Percentiles rank a stretch among this genome's conserved stretches.
These are phyloP conservation scores for Fistulina hepatica DNA, from an alignment of 1,284 basidiomycete species.

Conservation along the genomic window DNA sequence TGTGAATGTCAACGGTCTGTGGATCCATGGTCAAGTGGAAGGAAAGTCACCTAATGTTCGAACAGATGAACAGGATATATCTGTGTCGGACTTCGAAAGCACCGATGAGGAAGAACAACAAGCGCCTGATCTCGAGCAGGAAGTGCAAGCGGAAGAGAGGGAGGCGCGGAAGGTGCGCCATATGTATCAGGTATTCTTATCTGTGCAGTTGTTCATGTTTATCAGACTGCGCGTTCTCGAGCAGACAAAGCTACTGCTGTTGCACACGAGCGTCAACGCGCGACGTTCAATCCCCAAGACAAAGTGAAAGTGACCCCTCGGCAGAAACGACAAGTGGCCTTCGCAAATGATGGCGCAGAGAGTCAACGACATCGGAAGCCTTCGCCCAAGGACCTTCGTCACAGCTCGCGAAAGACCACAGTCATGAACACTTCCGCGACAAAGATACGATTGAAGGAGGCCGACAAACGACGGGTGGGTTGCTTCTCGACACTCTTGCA, in stretches of 20 bases:
- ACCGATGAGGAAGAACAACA: constrained; percentile 63
- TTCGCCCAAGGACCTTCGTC: constrained; percentile 32
- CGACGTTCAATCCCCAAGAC: constrained; percentile 50
- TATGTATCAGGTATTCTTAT: background rate
- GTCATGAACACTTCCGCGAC: constrained; percentile 55
- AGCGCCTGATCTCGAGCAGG: constrained; percentile 46
- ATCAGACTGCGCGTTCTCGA: constrained; percentile 41
- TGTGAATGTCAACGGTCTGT: constrained; percentile 43
- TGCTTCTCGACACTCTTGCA: background rate
- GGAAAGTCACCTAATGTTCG: constrained; percentile 7
- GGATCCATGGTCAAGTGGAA: background rate
- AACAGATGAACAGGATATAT: constrained; percentile 69
- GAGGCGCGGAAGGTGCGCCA: constrained; percentile 40
- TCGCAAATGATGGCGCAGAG: constrained; percentile 41
- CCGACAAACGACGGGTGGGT: constrained; percentile 49
- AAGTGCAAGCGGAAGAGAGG: constrained; percentile 50
- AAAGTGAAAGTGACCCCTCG: constrained; percentile 4
- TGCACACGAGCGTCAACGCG: constrained; percentile 51
- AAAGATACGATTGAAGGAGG: constrained; percentile 47
- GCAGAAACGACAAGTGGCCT: constrained; percentile 12
- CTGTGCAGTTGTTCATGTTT: constrained; percentile 1
- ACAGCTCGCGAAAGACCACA: constrained; percentile 56
- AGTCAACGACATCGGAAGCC: constrained; percentile 35
- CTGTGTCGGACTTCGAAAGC: constrained; percentile 72
- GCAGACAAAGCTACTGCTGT: constrained; percentile 51